Percentiles rank a stretch among this genome's conserved stretches.
Evolutionary conservation across 345 rosid species (phyloP).

Genomic region (Aquilaria yunnanensis): DNA sequence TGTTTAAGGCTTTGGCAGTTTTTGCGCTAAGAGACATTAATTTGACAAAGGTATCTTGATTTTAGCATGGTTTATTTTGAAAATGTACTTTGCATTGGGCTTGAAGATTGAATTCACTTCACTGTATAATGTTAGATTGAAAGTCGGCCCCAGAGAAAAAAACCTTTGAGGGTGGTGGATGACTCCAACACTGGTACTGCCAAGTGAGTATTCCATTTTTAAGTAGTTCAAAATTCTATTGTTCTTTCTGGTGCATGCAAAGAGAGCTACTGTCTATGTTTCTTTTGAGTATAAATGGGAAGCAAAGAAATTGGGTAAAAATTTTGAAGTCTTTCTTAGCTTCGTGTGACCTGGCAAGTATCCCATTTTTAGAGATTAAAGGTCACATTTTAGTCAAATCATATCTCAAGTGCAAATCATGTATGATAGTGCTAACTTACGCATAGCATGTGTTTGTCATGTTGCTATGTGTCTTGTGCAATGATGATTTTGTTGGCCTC

Average conservation of each 20-base stretch:
- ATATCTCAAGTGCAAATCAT: no score
- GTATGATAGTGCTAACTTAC: no score
- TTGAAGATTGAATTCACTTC: neutral
- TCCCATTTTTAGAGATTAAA: no score
- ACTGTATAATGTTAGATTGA: constrained; percentile 28
- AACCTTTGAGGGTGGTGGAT: constrained; percentile 43
- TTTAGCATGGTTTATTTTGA: neutral
- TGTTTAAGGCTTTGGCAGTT: constrained; percentile 53
- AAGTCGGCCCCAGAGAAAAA: constrained; percentile 50
- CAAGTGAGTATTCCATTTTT: constrained; percentile 28
- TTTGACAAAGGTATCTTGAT: constrained; percentile 36
- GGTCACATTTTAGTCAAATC: no score
- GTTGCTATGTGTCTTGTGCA: neutral
- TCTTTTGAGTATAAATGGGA: no score
- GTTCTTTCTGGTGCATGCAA: no score
- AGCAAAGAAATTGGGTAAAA: no score
- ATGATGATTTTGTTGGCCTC: neutral
- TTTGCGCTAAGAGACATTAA: constrained; percentile 45
- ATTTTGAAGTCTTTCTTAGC: no score
- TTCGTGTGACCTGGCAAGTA: no score
- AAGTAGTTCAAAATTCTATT: neutral
- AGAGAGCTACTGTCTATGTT: no score
- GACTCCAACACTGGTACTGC: constrained; percentile 46
- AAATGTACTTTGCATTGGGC: neutral
- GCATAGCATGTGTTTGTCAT: no score